A percentile compares a stretch with the other conserved stretches of the same genome.
Evolutionary conservation across 768 basidiomycete genomes (phyloP).

Genomic region (Albatrellus ellisii): DNA sequence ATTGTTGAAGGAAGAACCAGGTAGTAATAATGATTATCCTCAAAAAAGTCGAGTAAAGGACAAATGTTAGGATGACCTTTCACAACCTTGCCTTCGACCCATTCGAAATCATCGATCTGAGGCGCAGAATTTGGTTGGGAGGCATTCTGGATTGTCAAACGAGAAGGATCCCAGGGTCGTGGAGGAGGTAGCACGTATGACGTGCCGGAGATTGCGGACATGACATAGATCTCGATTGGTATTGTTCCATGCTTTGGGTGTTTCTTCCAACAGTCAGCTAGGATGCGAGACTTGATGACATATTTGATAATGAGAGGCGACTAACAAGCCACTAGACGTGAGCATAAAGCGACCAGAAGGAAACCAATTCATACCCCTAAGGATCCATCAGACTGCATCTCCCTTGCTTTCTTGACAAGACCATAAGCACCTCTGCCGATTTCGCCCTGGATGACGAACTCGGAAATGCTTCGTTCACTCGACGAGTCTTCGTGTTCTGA

Average conservation of each 20-base stretch:
- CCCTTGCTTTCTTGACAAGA: conserved; percentile 80
- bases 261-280: conserved; percentile 99
- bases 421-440: conserved; percentile 95
- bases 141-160: conserved; percentile 16
- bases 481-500: conserved; percentile 30
- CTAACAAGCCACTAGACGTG: conserved; percentile 27
- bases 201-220: conserved; percentile 79
- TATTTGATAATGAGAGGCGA: conserved; percentile 92
- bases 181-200: conserved; percentile 66
- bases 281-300: conserved; percentile 94
- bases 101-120: conserved; percentile 25
- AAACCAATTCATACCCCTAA: conserved; percentile 55
- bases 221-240: conserved; percentile 94
- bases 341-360: conserved; percentile 4
- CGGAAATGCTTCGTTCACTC: conserved; percentile 63
- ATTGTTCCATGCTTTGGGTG: conserved; percentile 92
- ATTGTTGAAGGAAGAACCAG: conserved; percentile 74
- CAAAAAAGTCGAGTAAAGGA: conserved; percentile 91
- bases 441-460: conserved; percentile 77
- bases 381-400: conserved; percentile 59
- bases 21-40: conserved; percentile 94
- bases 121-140: conserved; percentile 13
- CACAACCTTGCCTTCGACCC: conserved; percentile 58
- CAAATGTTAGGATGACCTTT: conserved; percentile 95
- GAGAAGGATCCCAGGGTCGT: conserved; percentile 76